Evolutionary conservation across 1,284 basidiomycete genomes (phyloP).

Genomic region (Thelephora terrestris): DNA sequence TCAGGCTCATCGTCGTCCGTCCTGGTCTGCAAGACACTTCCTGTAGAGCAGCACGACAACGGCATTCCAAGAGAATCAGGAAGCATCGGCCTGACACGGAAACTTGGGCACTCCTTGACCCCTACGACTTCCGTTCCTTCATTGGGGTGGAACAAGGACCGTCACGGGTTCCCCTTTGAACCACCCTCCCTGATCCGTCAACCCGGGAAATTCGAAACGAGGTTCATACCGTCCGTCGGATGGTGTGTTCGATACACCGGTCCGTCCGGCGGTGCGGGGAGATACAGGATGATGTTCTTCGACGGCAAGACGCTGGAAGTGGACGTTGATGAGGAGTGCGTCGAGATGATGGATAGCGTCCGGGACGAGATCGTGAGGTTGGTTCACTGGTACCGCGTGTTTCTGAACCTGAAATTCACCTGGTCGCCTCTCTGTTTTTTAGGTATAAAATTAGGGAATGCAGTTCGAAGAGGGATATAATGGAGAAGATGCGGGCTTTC

Average conservation of each 20-base stretch:
- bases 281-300: constrained; percentile 37
- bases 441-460: constrained; percentile 29
- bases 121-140: background rate
- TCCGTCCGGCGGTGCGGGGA: constrained; percentile 21
- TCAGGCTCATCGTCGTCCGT: too few relatives aligned
- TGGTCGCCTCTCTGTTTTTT: background rate
- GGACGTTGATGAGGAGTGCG: constrained; percentile 32
- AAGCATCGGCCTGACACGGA: too few relatives aligned
- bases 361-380: constrained; percentile 22
- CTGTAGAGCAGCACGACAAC: too few relatives aligned
- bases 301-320: constrained; percentile 33
- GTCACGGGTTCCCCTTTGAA: background rate
- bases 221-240: constrained; percentile 31
- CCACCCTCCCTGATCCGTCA: background rate
- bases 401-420: background rate
- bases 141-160: background rate
- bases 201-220: constrained; percentile 15
- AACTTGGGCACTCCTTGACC: background rate
- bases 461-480: constrained; percentile 22
- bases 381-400: constrained; percentile 3
- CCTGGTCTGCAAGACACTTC: too few relatives aligned
- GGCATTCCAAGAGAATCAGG: too few relatives aligned
- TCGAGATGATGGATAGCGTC: constrained; percentile 21
- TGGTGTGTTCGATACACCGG: constrained; percentile 32
- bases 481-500: constrained; percentile 33